Evolutionary conservation across 306 rosid genomes (phyloP).

Genomic region (Inga oerstediana): DNA sequence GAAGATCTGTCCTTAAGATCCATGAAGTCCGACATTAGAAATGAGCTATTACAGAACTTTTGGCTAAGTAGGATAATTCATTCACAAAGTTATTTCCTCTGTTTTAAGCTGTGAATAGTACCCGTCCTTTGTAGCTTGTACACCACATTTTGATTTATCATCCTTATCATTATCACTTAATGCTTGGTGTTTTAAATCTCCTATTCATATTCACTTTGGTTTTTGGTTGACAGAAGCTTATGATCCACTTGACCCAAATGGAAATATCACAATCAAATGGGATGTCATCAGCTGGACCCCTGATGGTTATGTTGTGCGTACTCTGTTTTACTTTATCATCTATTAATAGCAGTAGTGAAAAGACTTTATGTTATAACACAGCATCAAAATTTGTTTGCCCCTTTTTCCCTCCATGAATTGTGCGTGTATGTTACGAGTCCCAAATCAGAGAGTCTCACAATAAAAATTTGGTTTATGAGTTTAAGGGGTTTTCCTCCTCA

Average conservation of each 20-base stretch:
- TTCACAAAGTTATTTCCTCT: background rate
- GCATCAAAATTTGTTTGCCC: background rate
- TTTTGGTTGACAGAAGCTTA: constrained; percentile 55
- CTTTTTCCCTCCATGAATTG: background rate
- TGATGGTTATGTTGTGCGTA: constrained; percentile 81
- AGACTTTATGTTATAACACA: background rate
- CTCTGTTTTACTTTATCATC: background rate
- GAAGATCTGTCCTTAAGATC: background rate
- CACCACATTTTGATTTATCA: background rate
- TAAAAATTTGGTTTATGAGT: no score
- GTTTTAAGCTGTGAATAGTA: background rate
- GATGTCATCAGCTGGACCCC: constrained; percentile 69
- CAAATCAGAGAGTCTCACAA: no score
- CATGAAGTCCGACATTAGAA: background rate
- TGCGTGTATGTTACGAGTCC: background rate
- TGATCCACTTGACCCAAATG: constrained; percentile 85
- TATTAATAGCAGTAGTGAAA: background rate
- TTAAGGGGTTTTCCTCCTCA: no score
- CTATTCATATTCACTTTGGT: background rate
- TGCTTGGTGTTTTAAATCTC: background rate
- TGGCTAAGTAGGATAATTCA: background rate
- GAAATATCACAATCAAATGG: constrained; percentile 80
- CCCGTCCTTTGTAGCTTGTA: background rate
- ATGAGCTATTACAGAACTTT: background rate
- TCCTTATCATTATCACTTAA: background rate